A percentile compares a stretch with the other conserved stretches of the same genome.
phyloP scores from a whole-genome alignment of 495 filamentous ascomycete species.

The Xylaria telfairii region DNA sequence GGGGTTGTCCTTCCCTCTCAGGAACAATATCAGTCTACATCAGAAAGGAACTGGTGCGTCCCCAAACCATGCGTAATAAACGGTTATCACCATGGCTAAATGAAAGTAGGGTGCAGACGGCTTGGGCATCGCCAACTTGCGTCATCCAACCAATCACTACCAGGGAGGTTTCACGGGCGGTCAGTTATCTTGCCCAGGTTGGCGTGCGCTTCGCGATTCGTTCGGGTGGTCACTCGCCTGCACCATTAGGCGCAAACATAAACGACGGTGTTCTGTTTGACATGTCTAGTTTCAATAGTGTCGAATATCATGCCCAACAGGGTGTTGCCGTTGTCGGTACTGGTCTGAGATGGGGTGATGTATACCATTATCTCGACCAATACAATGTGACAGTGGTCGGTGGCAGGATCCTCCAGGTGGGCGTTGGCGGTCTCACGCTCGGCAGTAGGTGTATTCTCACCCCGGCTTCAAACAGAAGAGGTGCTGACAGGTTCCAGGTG shows the following conservation, averaged over 20 bases:
- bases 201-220: conserved; percentile 54
- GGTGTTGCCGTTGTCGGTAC: conserved; percentile 51
- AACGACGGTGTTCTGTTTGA: conserved; percentile 59
- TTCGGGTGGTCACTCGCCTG: conserved; percentile 57
- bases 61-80: not conserved
- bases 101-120: conserved; percentile 35
- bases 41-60: conserved; percentile 28
- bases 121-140: conserved; percentile 48
- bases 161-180: conserved; percentile 37
- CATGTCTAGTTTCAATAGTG: conserved; percentile 48
- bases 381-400: conserved; percentile 54
- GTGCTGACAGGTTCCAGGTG: conserved; percentile 35
- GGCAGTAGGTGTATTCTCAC: conserved; percentile 31
- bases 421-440: conserved; percentile 52
- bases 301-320: conserved; percentile 51
- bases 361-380: conserved; percentile 54
- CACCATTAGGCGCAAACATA: conserved; percentile 57
- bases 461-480: conserved; percentile 16
- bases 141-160: conserved; percentile 48
- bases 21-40: not conserved
- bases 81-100: not conserved
- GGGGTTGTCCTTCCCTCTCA: conserved; percentile 11
- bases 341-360: conserved; percentile 56
- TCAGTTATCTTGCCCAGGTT: conserved; percentile 34
- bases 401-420: conserved; percentile 52